Evolutionary conservation across 805 yeast genomes (phyloP), one percentile per base, ranked within the genome.

Genomic region (Blastobotrys peoriensis): DNA sequence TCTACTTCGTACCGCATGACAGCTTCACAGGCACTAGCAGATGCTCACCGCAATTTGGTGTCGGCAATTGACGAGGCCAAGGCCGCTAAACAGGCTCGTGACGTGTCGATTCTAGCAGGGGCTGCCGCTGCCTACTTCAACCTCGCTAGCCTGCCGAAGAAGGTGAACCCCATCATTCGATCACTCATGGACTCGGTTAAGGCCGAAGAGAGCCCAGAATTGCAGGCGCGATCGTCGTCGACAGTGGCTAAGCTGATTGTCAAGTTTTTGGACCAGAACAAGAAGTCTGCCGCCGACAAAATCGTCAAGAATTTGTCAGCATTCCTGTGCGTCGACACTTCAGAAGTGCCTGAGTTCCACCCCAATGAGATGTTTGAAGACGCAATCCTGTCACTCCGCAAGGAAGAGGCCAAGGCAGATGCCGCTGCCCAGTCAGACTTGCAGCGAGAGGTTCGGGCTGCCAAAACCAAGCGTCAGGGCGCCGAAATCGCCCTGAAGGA

Each of bases 171-270:
- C 4, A 73, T 86, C 23, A 91, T 93, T 38, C 74, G 95, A 50
- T 76, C 96, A 0, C 67, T 93, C 42, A 93, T 93, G 98, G 97
- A 88, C 47, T 83, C 94, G 58, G 71, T 93, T 43, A 93, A 93
- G 59, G 71, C 71, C 37, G 98, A 89, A 56, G 81, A 76, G 38
- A 72, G 79, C 3, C 68, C 63, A 18, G 67, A 78, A 35, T 68
- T 93, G 46, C 98, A 93, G 59, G 59, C 62, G 5, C 71, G 89
- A 48, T 71, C 94, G 4, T 88, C 96, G 1, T 60, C 62, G 1
- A 75, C 95, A 0, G 75, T 89, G 23, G 74, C 89, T 5, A 64
- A 67, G 27, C 70, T 93, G 43, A 76, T 88, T 33, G 58, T 65
- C n/a, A 74, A 75, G 49, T 74, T 94, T 44, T 70, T 78, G 28